Conservation (phyloP, 768 basidiomycete genomes). For the Lactarius vividus region DNA sequence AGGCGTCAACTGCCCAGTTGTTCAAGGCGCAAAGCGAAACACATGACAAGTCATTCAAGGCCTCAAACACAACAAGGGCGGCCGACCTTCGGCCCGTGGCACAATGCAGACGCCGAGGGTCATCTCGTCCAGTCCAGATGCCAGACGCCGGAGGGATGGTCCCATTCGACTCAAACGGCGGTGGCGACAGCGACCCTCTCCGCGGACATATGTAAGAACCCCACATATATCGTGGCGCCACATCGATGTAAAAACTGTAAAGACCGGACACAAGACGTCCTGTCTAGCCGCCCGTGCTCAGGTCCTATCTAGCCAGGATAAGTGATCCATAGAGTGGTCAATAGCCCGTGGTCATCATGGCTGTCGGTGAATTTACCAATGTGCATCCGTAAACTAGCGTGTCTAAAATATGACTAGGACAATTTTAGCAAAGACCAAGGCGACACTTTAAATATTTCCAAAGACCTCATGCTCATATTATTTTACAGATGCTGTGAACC, state of each 20-base stretch:
- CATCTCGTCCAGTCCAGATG: neutral
- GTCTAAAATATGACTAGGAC: no score
- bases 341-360: conserved; percentile 3
- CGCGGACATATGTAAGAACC: neutral
- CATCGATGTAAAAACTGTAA: neutral
- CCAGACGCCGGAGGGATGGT: no score
- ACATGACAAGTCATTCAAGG: neutral
- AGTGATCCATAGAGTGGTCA: neutral
- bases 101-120: neutral
- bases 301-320: neutral
- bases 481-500: neutral
- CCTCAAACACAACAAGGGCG: neutral
- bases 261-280: neutral
- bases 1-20: neutral
- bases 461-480: no score
- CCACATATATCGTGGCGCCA: neutral
- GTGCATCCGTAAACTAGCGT: neutral
- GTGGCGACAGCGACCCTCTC: neutral
- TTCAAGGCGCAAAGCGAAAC: neutral
- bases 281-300: neutral
- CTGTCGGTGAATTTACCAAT: conserved; percentile 2
- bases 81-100: neutral
- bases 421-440: no score
- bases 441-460: no score
- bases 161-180: neutral